A percentile compares a stretch with the other conserved stretches of the same genome.
Evolutionary conservation across 352 stramenopile genomes (phyloP).

Genomic region (Thalassiosira exigua): DNA sequence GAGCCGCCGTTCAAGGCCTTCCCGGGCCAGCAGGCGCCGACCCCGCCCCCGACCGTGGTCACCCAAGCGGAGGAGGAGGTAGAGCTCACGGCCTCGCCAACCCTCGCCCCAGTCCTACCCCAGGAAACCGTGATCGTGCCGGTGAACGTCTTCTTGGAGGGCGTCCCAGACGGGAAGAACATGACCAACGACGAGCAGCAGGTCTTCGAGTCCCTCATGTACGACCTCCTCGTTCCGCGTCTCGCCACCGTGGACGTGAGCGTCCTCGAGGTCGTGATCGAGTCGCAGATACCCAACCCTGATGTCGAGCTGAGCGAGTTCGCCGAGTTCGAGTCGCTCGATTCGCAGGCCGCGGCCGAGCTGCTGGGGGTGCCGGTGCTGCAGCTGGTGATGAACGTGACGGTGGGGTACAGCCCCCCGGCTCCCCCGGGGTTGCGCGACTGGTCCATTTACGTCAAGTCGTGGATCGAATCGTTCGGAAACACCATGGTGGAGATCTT

Average conservation of each 20-base stretch:
- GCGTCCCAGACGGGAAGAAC: conserved; percentile 36
- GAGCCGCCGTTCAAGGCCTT: conserved; percentile 52
- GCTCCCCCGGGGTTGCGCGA: conserved; percentile 38
- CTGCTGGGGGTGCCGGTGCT: conserved; percentile 48
- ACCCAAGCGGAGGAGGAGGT: conserved; percentile 5
- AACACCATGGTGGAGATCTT: conserved; percentile 59
- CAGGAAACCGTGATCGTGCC: conserved; percentile 29
- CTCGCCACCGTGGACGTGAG: conserved; percentile 34
- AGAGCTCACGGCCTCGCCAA: conserved; percentile 16
- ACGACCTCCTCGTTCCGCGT: conserved; percentile 39
- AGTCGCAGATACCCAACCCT: conserved; percentile 33
- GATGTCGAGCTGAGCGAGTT: conserved; percentile 23
- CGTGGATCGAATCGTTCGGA: conserved; percentile 63
- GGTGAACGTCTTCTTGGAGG: conserved; percentile 57
- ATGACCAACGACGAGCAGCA: conserved; percentile 55
- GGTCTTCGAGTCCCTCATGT: conserved; percentile 51
- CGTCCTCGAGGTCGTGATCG: conserved; percentile 29
- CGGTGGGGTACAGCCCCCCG: conserved; percentile 37
- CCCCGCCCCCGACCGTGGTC: conserved; percentile 22
- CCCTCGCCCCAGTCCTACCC: background rate
- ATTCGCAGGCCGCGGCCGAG: background rate
- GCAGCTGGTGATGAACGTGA: conserved; percentile 52
- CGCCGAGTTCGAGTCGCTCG: conserved; percentile 33
- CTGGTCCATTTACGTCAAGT: conserved; percentile 64
- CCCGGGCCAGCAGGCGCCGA: conserved; percentile 44